Conservation (phyloP, 441 rosid species). For the Mallotus japonicus region DNA sequence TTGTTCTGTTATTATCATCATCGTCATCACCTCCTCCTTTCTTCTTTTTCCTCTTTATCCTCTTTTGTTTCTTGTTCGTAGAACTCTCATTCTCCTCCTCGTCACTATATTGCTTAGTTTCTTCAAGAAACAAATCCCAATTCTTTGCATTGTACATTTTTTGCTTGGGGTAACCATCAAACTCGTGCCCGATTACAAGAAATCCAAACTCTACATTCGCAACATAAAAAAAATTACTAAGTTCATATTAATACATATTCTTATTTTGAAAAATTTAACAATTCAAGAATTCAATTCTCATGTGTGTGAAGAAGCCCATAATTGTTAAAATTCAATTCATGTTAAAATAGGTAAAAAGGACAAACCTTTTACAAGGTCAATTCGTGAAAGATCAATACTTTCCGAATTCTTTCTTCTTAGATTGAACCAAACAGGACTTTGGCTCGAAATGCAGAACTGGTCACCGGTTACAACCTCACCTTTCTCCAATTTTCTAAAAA, state of each 20-base stretch:
- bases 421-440: slow-evolving; percentile 54
- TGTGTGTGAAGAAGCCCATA: too few species aligned
- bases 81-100: slow-evolving; percentile 36
- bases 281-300: too few species aligned
- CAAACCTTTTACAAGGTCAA: slow-evolving; percentile 11
- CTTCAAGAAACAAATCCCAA: slow-evolving; percentile 84
- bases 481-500: slow-evolving; percentile 46
- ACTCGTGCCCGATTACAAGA: slow-evolving; percentile 69
- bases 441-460: slow-evolving; percentile 53
- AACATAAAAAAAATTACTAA: too few species aligned
- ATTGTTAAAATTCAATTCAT: too few species aligned
- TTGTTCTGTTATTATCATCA: slow-evolving; percentile 14
- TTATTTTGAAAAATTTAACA: too few species aligned
- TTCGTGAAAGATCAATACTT: background rate
- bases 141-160: slow-evolving; percentile 35
- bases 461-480: slow-evolving; percentile 52
- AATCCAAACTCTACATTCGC: slow-evolving; percentile 67
- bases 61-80: slow-evolving; percentile 24
- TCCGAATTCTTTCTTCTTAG: slow-evolving; percentile 23
- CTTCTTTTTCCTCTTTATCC: slow-evolving; percentile 26
- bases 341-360: background rate
- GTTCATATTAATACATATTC: too few species aligned
- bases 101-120: slow-evolving; percentile 30
- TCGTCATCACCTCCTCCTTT: slow-evolving; percentile 37
- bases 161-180: slow-evolving; percentile 57